Percentiles rank a stretch among this genome's conserved stretches.
Conservation (phyloP, 2,329 filamentous ascomycete genomes). For the Stylonectria norvegica region DNA sequence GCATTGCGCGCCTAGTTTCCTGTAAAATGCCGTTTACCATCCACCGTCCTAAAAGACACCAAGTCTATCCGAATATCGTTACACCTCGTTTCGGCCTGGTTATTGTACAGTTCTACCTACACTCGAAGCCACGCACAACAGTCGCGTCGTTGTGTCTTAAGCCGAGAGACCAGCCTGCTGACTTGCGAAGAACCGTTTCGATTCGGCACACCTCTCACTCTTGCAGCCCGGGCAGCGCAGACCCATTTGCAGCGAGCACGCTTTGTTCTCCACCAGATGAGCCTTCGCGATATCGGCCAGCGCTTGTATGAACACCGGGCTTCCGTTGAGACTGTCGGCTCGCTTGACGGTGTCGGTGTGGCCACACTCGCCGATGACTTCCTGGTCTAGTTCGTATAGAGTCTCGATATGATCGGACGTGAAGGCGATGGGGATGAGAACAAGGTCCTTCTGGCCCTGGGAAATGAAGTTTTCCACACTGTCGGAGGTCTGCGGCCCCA, state of each 20-base stretch:
- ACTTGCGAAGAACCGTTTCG: constrained; percentile 62
- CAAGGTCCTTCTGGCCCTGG: constrained; percentile 85
- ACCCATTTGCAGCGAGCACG: constrained; percentile 80
- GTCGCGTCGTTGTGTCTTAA: no score
- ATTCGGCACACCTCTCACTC: constrained; percentile 81
- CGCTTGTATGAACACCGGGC: constrained; percentile 82
- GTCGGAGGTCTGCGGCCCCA: constrained; percentile 87
- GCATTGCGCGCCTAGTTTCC: constrained; percentile 4
- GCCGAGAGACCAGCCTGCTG: constrained; percentile 31
- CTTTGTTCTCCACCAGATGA: constrained; percentile 67
- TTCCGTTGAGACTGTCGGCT: constrained; percentile 89
- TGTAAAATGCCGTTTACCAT: constrained; percentile 1
- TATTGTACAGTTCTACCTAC: background rate
- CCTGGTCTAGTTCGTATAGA: constrained; percentile 86
- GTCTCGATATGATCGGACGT: constrained; percentile 99
- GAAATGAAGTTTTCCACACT: constrained; percentile 86
- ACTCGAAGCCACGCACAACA: no score
- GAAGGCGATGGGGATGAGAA: constrained; percentile 93
- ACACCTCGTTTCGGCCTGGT: no score
- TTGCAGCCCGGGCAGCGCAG: constrained; percentile 90
- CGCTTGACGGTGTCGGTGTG: constrained; percentile 79
- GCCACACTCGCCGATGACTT: constrained; percentile 87
- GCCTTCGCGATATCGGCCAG: constrained; percentile 81
- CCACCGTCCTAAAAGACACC: constrained; percentile 10
- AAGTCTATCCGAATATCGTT: no score